phyloP scores from a whole-genome alignment of 106 monocot species.

The Dactylorhiza incarnata region DNA sequence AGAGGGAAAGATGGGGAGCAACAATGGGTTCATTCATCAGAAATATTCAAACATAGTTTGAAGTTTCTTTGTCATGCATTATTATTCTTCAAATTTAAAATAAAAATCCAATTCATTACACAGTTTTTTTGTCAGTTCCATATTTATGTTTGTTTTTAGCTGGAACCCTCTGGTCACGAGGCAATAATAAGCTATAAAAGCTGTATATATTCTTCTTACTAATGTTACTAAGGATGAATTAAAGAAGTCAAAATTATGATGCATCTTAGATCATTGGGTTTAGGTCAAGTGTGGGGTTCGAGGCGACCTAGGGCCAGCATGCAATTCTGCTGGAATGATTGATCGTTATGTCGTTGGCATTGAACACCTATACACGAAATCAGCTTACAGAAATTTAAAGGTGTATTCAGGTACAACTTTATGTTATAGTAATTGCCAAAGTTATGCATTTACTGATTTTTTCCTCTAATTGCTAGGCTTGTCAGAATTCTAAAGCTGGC shows the following conservation, averaged over 20 bases:
- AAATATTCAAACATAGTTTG: not conserved
- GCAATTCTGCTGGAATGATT: slow-evolving; percentile 70
- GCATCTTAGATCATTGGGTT: not conserved
- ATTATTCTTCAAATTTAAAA: not conserved
- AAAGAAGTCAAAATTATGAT: not conserved
- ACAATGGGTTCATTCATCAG: too few relatives aligned
- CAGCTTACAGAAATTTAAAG: slow-evolving; percentile 52
- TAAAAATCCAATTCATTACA: not conserved
- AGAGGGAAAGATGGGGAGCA: too few relatives aligned
- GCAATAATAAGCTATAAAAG: too few relatives aligned
- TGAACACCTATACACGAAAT: slow-evolving; percentile 57
- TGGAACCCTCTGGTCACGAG: too few relatives aligned
- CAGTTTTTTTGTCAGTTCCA: not conserved
- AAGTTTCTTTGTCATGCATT: not conserved
- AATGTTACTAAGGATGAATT: too few relatives aligned
- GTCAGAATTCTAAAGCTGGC: slow-evolving; percentile 19
- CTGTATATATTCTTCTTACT: too few relatives aligned
- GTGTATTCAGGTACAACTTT: slow-evolving; percentile 20
- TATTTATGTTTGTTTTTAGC: not conserved
- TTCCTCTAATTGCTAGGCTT: slow-evolving; percentile 36
- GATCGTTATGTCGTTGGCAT: slow-evolving; percentile 62
- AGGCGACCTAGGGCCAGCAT: slow-evolving; percentile 77
- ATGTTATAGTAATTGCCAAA: not conserved
- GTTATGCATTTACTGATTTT: slow-evolving; percentile 7
- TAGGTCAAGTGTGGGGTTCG: slow-evolving; percentile 59